Conservation (phyloP, 2,329 filamentous ascomycete species). For the Claviceps paspali region DNA sequence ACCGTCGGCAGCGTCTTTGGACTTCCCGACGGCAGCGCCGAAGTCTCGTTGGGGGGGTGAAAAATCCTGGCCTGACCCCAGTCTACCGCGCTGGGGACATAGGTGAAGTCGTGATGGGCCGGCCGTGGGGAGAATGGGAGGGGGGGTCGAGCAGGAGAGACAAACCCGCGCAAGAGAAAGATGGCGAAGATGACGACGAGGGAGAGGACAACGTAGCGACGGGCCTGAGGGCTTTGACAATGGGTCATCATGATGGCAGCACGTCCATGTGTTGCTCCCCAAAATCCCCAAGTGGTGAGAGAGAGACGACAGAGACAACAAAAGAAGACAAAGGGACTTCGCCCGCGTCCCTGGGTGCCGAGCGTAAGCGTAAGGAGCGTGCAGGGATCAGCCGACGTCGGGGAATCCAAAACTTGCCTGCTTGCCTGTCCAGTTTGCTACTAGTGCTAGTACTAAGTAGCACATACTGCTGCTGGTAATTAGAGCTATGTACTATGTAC, state of each 20-base stretch:
- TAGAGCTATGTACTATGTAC: no score
- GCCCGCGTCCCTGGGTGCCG: no score
- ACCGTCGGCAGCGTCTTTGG: conserved; percentile 25
- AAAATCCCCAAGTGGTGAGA: no score
- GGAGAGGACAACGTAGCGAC: conserved; percentile 18
- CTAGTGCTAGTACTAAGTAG: no score
- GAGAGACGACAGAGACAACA: no score
- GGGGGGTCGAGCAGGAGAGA: conserved; percentile 4
- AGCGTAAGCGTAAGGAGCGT: no score
- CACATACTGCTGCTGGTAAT: no score
- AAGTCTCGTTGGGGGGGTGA: conserved; percentile 17
- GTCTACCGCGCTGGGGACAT: conserved; percentile 22
- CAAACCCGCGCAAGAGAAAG: conserved; percentile 15
- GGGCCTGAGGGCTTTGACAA: conserved; percentile 16
- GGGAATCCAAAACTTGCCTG: no score
- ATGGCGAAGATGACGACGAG: conserved; percentile 14
- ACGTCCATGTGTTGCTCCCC: background rate
- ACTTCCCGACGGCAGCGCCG: conserved; percentile 19
- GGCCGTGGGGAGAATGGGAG: conserved; percentile 5
- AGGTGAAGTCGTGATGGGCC: conserved; percentile 14
- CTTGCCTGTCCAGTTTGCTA: no score
- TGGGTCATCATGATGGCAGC: conserved; percentile 15
- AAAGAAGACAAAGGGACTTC: no score
- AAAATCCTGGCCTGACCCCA: conserved; percentile 20
- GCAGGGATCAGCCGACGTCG: no score